Evolutionary conservation across 2,329 filamentous ascomycete genomes (phyloP), one percentile per base, ranked within the genome.

Genomic region (Ophiostoma sp.): DNA sequence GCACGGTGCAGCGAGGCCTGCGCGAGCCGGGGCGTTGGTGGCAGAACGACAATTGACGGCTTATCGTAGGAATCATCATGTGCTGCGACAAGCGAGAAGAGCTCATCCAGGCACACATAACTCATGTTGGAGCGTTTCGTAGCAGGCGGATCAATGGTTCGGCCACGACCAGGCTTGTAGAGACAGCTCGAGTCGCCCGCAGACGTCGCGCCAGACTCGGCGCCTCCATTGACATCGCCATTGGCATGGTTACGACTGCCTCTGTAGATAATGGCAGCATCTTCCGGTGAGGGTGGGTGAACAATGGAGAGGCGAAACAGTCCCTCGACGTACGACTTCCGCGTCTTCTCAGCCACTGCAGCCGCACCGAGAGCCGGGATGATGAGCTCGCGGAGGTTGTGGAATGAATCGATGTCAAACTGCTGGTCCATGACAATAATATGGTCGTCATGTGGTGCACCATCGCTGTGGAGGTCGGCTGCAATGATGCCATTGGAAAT

Each of bases 271-370:
- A 80, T 82, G 0, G 76, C 81, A 12, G 83, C 82, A 72, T 92
- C 87, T 0, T 78, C 76, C 0, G 81, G 81, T 0, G 82, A 78
- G 0, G 87, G 85, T 0, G 83, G 77, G 76, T 97, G 92, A 66
- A 97, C 87, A 69, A 97, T 86, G 1, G 93, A 97, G 42, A 87
- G 91, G 63, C 84, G 83, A 79, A 98, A 96, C 1, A 99, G 83
- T 38, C 87, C 89, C 72, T 89, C 85, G 0, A 89, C 86, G 74
- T 93, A 97, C 0, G 84, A 79, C 67, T 84, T 84, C 55, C 92
- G 86, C 3, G 89, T 86, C 71, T 81, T 81, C 71, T 93, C 88
- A 0, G 87, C 82, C 6, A 97, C 84, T 2, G 81, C 78, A 5
- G 84, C 76, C 0, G 87, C 84, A 2, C 93, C 90, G 0, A 98